These are phyloP conservation scores for Leccinum rimulosum DNA, from an alignment of 768 basidiomycete genomes.

Conservation along the genomic window DNA sequence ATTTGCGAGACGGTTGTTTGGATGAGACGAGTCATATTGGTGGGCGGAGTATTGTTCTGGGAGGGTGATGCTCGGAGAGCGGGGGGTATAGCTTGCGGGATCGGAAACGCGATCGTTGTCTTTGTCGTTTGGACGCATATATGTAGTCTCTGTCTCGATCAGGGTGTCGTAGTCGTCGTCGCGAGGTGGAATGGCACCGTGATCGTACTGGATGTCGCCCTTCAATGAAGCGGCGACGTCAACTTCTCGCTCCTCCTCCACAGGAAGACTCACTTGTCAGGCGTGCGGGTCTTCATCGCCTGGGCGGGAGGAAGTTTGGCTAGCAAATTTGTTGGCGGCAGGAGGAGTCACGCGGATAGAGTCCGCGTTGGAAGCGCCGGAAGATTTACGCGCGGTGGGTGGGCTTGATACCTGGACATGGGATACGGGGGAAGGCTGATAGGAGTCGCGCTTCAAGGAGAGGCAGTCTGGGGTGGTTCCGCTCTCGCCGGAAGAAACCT, in stretches of 20 bases:
- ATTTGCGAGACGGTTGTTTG: constrained; percentile 30
- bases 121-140: constrained; percentile 30
- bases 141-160: constrained; percentile 39
- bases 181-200: constrained; percentile 36
- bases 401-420: constrained; percentile 32
- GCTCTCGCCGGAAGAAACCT: constrained; percentile 45
- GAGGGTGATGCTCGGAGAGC: constrained; percentile 61
- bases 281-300: constrained; percentile 47
- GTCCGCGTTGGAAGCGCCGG: constrained; percentile 17
- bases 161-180: constrained; percentile 41
- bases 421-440: constrained; percentile 29
- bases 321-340: constrained; percentile 37
- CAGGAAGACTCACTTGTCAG: constrained; percentile 67
- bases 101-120: constrained; percentile 44
- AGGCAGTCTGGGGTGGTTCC: constrained; percentile 41
- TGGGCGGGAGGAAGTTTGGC: constrained; percentile 57
- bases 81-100: constrained; percentile 55
- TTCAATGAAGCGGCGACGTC: constrained; percentile 42
- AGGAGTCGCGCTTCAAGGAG: constrained; percentile 45
- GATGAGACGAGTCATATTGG: constrained; percentile 31
- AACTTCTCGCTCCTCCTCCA: constrained; percentile 76
- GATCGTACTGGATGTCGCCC: constrained; percentile 39
- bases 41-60: constrained; percentile 42
- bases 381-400: constrained; percentile 25
- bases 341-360: constrained; percentile 35